phyloP scores from a whole-genome alignment of 345 rosid genomes.

The Camelina neglecta region DNA sequence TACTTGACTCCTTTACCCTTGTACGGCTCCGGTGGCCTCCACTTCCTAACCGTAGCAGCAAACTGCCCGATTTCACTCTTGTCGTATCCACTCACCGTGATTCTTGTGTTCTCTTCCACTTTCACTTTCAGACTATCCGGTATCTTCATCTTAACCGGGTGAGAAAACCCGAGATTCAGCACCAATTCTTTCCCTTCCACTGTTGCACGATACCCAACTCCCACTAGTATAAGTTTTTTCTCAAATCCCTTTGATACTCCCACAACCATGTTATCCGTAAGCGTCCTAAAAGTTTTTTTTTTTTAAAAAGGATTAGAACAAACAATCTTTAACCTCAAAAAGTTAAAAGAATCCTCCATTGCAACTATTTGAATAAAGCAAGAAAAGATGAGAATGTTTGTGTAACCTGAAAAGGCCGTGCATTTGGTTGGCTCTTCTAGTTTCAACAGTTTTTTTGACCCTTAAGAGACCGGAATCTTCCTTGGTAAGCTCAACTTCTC shows the following conservation, averaged over 20 bases:
- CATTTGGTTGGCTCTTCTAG: constrained; percentile 95
- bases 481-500: constrained; percentile 71
- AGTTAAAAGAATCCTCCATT: no score
- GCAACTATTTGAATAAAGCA: no score
- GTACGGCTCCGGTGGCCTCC: constrained; percentile 99
- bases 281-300: constrained; percentile 55
- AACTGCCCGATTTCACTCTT: constrained; percentile 79
- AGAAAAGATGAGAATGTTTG: constrained; percentile 32
- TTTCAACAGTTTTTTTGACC: constrained; percentile 73
- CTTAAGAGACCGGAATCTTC: constrained; percentile 68
- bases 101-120: constrained; percentile 87
- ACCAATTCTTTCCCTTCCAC: constrained; percentile 86
- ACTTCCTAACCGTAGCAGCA: constrained; percentile 86
- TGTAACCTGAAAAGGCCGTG: constrained; percentile 96
- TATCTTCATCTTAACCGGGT: constrained; percentile 86
- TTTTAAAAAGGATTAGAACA: constrained; percentile 1
- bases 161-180: constrained; percentile 87
- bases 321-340: constrained; percentile 4
- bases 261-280: constrained; percentile 91
- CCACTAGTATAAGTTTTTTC: constrained; percentile 81
- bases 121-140: constrained; percentile 72
- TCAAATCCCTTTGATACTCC: constrained; percentile 99
- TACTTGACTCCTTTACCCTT: constrained; percentile 97
- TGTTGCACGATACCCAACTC: constrained; percentile 89
- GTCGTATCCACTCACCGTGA: constrained; percentile 75